Base-by-base conservation (phyloP, 139 green algal species). In the Desmodesmus armatus region DNA sequence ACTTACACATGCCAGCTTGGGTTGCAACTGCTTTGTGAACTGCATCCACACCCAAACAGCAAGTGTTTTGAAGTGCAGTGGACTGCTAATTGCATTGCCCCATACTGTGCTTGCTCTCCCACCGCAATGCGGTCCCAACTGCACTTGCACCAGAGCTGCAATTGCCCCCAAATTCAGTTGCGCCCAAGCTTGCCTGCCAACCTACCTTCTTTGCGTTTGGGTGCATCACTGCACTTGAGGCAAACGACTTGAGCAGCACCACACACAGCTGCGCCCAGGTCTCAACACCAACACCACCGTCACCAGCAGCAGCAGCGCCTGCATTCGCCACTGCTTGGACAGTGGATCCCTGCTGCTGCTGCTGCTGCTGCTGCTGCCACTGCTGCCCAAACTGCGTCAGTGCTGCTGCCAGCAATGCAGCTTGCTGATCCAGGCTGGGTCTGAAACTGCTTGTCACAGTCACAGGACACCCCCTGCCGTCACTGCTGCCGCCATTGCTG, bases 321-420 rank as follows among this genome's bases (percentile, higher is more conserved):
- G 66, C 66, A 49, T 33, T 23, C 31, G 58, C 58, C 31, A 13
- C 58, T 67, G n/a, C n/a, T n/a, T n/a, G n/a, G n/a, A n/a, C n/a
- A n/a, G 63, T 23, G 21, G 17, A 21, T 7, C 41, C 7, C 21
- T 81, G 5, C 74, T 69, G 31, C 31, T 40, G 74, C 73, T 67
- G 27, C 75, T 44, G n/a, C 33, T 71, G 35, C 75, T 71, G 75
- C 75, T 82, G 75, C 75, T 55, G 53, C 53, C 11, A 37, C 29
- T 67, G 73, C 47, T 23, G 65, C 65, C 35, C 3, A n/a, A 21
- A 17, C 71, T 62, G 73, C 73, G 67, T 49, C 74, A 70, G 74
- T 82, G 74, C 74, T 82, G 74, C 51, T 82, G 74, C 74, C 76
- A 82, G 55, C 76, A 82, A 55, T 40, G 53, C 53, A 6, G 55